Base-by-base conservation (phyloP, 2,329 filamentous ascomycete species). In the Ceratocystis albifundus region DNA sequence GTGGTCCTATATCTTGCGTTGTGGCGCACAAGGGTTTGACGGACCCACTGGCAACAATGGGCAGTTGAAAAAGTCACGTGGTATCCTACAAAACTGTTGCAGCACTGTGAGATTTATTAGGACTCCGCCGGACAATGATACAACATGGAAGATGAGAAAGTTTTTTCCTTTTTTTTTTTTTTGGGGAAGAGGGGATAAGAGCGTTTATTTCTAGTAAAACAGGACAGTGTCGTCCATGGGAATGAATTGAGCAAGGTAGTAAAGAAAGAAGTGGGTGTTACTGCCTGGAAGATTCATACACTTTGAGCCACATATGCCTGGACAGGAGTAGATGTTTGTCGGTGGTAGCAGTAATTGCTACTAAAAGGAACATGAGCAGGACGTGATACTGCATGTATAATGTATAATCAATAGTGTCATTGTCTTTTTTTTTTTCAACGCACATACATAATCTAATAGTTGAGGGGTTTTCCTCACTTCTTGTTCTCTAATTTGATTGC, bases 11-110 rank as follows among this genome's bases (percentile, higher is more conserved):
- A 64, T 61, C 64, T 67, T 67, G 45, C 36, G 65, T 68, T 68
- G 50, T 65, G 67, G 67, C 64, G 50, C 32, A 50, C 64, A 64
- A 63, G 61, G 67, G 59, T 67, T 66, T 68, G 45, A 45, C 59
- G 15, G 64, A 45, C 25, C 48, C 10, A 28, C 25, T 50, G 25
- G 61, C 25, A 28, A 62, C 22, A 28, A 46, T 46, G 28, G 41
- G 15, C 41, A 62, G 15, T 57, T 36, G 7, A 8, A 20, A 7
- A 4, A 22, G 53, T 66, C 65, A 66, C 65, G 59, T 62, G 65
- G 53, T 17, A 55, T 3, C 1, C 55, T 59, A 59, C 55, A 66
- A 62, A n/a, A 41, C 53, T 12, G 25, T 65, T 50, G 48, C 28
- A 65, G 22, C 64, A 61, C 45, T 61, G 5, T 32, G n/a, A 48